Base-by-base conservation (phyloP, 2,329 filamentous ascomycete species). In the Neofusicoccum kwambonambiense region DNA sequence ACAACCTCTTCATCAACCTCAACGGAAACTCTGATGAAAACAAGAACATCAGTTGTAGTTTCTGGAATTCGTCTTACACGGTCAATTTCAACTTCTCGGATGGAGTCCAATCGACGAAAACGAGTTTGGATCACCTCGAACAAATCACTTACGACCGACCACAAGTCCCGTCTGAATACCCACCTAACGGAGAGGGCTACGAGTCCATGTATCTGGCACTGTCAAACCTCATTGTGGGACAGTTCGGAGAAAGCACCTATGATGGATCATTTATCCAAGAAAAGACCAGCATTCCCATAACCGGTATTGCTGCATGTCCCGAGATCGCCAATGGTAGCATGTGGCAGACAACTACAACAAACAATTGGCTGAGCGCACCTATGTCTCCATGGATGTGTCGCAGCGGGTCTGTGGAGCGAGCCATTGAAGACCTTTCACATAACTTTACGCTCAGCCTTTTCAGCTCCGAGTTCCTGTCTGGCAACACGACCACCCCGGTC, bases 401-500 rank as follows among this genome's bases (percentile, higher is more conserved):
- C 1, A 62, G 41, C 31, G 19, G 19, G 1, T 41, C 57, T 3
- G 57, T 62, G 31, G 44, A 35, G 17, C 27, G 7, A 5, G 35
- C 57, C 0, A 17, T 62, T 11, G 57, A 62, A n/a, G 57, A 62
- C 13, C 34, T 62, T 0, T 62, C 44, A 2, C 57, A 34, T 7
- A 62, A 62, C 44, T 50, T 62, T 11, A 62, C 57, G 1, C 34
- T 62, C 4, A 62, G 57, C 35, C 31, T 62, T 37, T 17, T 62
- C 9, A 49, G 44, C 44, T 37, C 31, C n/a, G 34, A 31, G 15
- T 11, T 39, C 3, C 44, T 62, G 3, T 22, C 45, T n/a, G 45
- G 31, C 12, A 62, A 41, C 17, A 50, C 17, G 34, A 62, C 44
- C 13, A 6, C 11, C 4, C 11, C 15, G 5, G 31, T 50, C 13